Evolutionary conservation across 1,284 basidiomycete genomes (phyloP).

Genomic region (Rhodotorula sp.): DNA sequence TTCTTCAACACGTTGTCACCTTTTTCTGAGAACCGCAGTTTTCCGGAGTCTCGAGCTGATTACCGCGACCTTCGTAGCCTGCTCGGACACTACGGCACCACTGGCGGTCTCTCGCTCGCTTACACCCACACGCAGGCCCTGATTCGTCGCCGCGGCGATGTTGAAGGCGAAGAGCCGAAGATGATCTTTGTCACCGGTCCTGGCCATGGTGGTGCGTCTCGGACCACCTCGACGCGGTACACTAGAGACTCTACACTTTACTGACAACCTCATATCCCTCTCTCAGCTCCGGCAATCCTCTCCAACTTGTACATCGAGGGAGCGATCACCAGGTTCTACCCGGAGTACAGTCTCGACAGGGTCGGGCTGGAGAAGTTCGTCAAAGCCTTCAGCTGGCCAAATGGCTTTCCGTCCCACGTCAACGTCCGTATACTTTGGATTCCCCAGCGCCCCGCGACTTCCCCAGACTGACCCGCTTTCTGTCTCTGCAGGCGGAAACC

Average conservation of each 20-base stretch:
- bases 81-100: conserved; percentile 60
- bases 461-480: not conserved
- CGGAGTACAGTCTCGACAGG: conserved; percentile 66
- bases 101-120: conserved; percentile 66
- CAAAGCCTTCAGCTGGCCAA: conserved; percentile 54
- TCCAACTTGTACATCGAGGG: conserved; percentile 79
- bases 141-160: conserved; percentile 51
- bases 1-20: not conserved
- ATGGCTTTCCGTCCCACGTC: conserved; percentile 55
- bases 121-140: conserved; percentile 78
- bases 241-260: no score
- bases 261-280: no score
- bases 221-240: not conserved
- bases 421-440: conserved; percentile 40
- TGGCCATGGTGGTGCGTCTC: conserved; percentile 40
- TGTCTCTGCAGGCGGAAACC: conserved; percentile 58
- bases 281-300: conserved; percentile 68
- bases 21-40: not conserved
- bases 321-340: conserved; percentile 68
- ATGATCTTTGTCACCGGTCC: conserved; percentile 45
- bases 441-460: no score
- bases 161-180: conserved; percentile 39
- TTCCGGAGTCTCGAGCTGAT: not conserved
- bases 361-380: conserved; percentile 62
- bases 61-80: conserved; percentile 52